Conservation (phyloP, 225 moss, liverwort and hornwort genomes). For the Marchantia paleacea region DNA sequence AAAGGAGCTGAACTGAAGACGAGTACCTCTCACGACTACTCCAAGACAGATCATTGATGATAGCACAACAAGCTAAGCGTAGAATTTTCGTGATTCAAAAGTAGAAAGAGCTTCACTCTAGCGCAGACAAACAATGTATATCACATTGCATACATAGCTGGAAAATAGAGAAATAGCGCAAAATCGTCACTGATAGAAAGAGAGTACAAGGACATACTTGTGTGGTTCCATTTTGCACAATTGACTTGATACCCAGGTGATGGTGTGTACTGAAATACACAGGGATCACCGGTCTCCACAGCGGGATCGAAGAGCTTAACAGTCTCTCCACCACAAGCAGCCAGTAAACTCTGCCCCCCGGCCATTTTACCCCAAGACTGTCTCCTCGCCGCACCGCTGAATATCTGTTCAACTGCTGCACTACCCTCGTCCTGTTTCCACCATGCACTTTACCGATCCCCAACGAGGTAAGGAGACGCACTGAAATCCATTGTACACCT, state of each 20-base stretch:
- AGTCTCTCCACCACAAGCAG: conserved; percentile 93
- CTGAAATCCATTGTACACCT: neutral
- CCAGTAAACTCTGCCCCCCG: conserved; percentile 52
- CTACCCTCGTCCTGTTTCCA: no score
- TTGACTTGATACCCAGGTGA: conserved; percentile 92
- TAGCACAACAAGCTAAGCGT: neutral
- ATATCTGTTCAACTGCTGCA: conserved; percentile 1
- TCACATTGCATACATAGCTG: neutral
- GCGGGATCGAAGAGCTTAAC: conserved; percentile 99
- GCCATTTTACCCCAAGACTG: conserved; percentile 36
- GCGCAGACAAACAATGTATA: no score
- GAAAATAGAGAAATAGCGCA: neutral
- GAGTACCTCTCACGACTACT: no score
- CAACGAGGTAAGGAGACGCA: neutral
- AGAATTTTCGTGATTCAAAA: neutral
- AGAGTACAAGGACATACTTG: conserved; percentile 51
- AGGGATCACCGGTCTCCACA: conserved; percentile 84
- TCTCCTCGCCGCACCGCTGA: conserved; percentile 47
- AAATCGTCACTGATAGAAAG: neutral
- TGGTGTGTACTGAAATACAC: conserved; percentile 86
- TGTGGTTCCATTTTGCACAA: conserved; percentile 99
- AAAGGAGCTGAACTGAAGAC: neutral
- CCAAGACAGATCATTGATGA: neutral
- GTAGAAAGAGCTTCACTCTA: neutral
- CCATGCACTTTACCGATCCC: neutral